Percentiles rank a stretch among this genome's conserved stretches.
phyloP scores from a whole-genome alignment of 2,329 filamentous ascomycete genomes.

The Ascochyta rabiei region DNA sequence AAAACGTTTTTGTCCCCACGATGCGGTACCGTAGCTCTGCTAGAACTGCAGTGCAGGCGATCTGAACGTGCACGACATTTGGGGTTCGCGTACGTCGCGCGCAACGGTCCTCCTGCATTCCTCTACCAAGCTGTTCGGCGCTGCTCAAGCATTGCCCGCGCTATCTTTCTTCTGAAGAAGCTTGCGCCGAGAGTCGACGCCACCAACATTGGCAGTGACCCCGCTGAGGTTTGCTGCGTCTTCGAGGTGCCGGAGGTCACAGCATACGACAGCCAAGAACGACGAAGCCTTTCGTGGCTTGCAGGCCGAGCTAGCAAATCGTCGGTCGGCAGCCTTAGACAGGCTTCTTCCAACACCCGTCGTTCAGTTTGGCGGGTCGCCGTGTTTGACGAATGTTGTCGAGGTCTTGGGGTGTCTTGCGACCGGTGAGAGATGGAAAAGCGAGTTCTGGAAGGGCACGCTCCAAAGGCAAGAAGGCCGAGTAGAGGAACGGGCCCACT shows the following conservation, averaged over 20 bases:
- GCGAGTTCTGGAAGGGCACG: background rate
- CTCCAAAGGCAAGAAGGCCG: slow-evolving; percentile 2
- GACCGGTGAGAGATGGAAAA: slow-evolving; percentile 8
- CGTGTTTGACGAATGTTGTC: background rate
- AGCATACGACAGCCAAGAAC: slow-evolving; percentile 37
- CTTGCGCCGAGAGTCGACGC: slow-evolving; percentile 30
- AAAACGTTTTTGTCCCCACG: slow-evolving; percentile 6
- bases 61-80: background rate
- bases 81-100: background rate
- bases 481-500: background rate
- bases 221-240: slow-evolving; percentile 30
- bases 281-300: slow-evolving; percentile 32
- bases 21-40: background rate
- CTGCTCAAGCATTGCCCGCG: slow-evolving; percentile 27
- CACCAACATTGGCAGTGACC: slow-evolving; percentile 34
- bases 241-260: slow-evolving; percentile 25
- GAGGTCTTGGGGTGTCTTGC: slow-evolving; percentile 1
- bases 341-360: slow-evolving; percentile 43
- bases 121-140: slow-evolving; percentile 31
- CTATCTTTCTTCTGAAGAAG: slow-evolving; percentile 28
- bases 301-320: slow-evolving; percentile 27
- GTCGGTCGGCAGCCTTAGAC: slow-evolving; percentile 39
- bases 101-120: background rate
- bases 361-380: slow-evolving; percentile 6
- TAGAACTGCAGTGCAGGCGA: background rate